Evolutionary conservation across 2,329 filamentous ascomycete genomes (phyloP), one percentile per base, ranked within the genome.

Genomic region (Calonectria pteridis): DNA sequence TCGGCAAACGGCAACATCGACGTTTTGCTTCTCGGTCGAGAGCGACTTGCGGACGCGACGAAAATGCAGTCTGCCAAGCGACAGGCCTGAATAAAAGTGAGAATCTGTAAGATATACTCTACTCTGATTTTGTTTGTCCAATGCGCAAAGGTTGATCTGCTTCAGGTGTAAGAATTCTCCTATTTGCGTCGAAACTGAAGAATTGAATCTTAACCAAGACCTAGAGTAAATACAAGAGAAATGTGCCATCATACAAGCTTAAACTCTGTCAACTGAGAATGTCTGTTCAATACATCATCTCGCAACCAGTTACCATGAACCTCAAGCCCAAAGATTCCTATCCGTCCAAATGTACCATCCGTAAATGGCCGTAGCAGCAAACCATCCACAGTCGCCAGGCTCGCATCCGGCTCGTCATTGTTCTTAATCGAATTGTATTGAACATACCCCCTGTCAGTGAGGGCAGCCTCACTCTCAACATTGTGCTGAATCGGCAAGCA

Each of bases 401-500:
- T 14, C 20, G 3, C 14, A 9, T 37, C 5, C n/a, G 5, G 20
- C 31, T 58, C 31, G 53, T 9, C 11, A 37, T 58, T 58, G 31
- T 58, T 31, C 53, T 58, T 31, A 35, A 58, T 58, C 31, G 53
- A n/a, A n/a, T n/a, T n/a, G n/a, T n/a, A n/a, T n/a, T n/a, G n/a
- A n/a, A n/a, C n/a, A n/a, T n/a, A n/a, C n/a, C n/a, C n/a, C n/a
- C n/a, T n/a, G n/a, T n/a, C n/a, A n/a, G n/a, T n/a, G n/a, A n/a
- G n/a, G n/a, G n/a, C n/a, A n/a, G n/a, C n/a, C n/a, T n/a, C n/a
- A n/a, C n/a, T n/a, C n/a, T n/a, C n/a, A n/a, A 16, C 11, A 37
- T 58, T 58, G 31, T 58, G 53, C 53, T 58, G 53, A 35, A 58
- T 58, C 31, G 53, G 53, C 13, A 58, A n/a, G 53, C 53, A 58